phyloP scores from a whole-genome alignment of 2,329 filamentous ascomycete genomes.

The Diaporthe velutina region DNA sequence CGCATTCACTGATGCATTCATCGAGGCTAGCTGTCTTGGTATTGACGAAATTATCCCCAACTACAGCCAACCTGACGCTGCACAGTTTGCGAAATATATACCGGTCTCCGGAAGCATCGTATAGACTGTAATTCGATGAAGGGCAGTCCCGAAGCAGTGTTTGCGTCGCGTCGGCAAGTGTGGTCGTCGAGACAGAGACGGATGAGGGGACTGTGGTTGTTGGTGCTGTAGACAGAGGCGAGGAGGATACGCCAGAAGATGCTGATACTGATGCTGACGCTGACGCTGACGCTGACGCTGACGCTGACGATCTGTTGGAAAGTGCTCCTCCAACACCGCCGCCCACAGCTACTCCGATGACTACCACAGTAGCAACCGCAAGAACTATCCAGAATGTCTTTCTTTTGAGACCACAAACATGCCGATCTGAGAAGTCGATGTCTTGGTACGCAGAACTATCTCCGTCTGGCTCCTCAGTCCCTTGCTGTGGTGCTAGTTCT shows the following conservation, averaged over 20 bases:
- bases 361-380: neutral
- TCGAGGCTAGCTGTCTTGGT: neutral
- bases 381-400: neutral
- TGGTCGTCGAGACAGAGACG: neutral
- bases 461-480: neutral
- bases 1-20: neutral
- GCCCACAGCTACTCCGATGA: conserved; percentile 1
- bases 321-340: neutral
- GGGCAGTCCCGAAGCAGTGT: conserved; percentile 6
- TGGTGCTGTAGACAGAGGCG: neutral
- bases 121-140: neutral
- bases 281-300: neutral
- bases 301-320: neutral
- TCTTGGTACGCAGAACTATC: neutral
- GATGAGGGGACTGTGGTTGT: neutral
- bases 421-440: neutral
- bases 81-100: neutral
- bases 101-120: neutral
- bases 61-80: neutral
- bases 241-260: neutral
- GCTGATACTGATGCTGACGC: neutral
- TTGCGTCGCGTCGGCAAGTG: neutral
- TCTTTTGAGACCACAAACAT: conserved; percentile 1
- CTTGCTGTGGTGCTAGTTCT: neutral
- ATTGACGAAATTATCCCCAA: neutral